Conservation (phyloP, 306 rosid species). For the Benincasa hispida region DNA sequence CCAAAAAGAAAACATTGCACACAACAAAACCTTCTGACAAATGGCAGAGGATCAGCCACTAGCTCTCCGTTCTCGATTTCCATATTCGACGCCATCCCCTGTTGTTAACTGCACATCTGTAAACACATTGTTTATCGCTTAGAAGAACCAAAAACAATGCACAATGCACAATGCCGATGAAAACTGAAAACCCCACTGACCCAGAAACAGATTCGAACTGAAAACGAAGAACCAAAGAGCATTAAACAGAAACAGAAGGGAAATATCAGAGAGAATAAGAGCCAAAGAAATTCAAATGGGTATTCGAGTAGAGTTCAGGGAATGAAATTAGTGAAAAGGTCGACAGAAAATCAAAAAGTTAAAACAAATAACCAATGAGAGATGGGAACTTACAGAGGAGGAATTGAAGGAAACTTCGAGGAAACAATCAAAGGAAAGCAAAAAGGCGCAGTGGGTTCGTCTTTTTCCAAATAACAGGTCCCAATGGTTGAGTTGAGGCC, state of each 20-base stretch:
- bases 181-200: background rate
- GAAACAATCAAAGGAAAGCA: background rate
- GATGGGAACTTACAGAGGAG: background rate
- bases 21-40: slow-evolving; percentile 61
- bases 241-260: background rate
- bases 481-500: background rate
- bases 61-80: slow-evolving; percentile 9
- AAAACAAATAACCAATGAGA: background rate
- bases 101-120: background rate
- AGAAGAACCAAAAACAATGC: background rate
- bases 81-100: slow-evolving; percentile 15
- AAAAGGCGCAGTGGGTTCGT: background rate
- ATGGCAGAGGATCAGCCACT: slow-evolving; percentile 33
- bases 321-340: background rate
- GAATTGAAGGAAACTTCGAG: background rate
- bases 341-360: background rate
- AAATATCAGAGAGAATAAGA: background rate
- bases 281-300: background rate
- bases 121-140: background rate
- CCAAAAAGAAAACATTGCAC: background rate
- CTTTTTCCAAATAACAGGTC: background rate
- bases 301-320: background rate
- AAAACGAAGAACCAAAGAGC: background rate
- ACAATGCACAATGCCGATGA: background rate
- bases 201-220: background rate